Percentiles rank a stretch among this genome's conserved stretches.
These are phyloP conservation scores for Babesia gibsoni DNA, from an alignment of 169 alveolate species.

Conservation along the genomic window DNA sequence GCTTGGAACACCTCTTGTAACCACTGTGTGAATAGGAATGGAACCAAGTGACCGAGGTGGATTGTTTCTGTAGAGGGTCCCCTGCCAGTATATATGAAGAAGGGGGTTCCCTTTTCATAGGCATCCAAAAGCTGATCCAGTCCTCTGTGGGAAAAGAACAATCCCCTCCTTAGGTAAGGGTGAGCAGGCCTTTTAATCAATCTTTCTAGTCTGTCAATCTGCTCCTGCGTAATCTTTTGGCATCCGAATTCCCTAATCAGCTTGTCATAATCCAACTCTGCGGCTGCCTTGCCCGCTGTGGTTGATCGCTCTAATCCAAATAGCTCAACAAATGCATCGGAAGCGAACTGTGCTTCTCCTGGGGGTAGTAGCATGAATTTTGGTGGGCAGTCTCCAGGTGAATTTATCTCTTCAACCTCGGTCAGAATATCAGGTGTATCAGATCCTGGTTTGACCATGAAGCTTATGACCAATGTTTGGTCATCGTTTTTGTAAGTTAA, in stretches of 20 bases:
- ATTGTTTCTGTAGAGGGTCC: constrained; percentile 99
- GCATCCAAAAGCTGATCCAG: constrained; percentile 89
- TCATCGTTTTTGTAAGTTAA: constrained; percentile 44
- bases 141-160: constrained; percentile 98
- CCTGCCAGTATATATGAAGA: constrained; percentile 97
- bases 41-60: constrained; percentile 98
- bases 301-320: constrained; percentile 48
- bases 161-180: constrained; percentile 93
- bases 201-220: constrained; percentile 79
- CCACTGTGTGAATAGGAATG: constrained; percentile 96
- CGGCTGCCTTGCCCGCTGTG: constrained; percentile 62
- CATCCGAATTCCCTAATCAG: constrained; percentile 93
- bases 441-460: constrained; percentile 34
- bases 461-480: constrained; percentile 23
- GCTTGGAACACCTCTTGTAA: constrained; percentile 95
- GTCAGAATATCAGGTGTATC: constrained; percentile 44
- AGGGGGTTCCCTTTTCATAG: constrained; percentile 90
- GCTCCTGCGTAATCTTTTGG: constrained; percentile 78
- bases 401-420: constrained; percentile 33
- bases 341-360: constrained; percentile 42
- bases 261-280: constrained; percentile 90
- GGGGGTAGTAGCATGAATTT: constrained; percentile 49
- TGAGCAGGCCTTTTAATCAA: constrained; percentile 80
- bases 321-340: constrained; percentile 43
- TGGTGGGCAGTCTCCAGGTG: constrained; percentile 62